Evolutionary conservation across 371 early-diverging fungal genomes (phyloP), one percentile per base, ranked within the genome.

Genomic region (Mucor saturninus): DNA sequence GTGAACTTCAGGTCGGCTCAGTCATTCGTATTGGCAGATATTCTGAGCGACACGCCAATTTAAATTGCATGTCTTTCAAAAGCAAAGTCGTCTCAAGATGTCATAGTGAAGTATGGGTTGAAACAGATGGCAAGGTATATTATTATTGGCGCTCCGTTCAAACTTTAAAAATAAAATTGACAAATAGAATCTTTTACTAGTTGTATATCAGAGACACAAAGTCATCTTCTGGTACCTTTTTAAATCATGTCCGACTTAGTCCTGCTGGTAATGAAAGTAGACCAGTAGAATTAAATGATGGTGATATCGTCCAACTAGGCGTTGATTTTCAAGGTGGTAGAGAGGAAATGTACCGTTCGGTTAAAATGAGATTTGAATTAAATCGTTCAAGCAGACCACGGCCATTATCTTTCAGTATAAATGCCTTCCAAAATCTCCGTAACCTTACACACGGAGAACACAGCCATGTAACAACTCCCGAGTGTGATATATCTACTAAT

Each of bases 181-280:
- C 35, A 35, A 49, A 49, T 29, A 49, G 29, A 49, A 49, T 29
- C 28, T 29, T 29, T 9, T 3, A 29, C 28, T 15, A 93, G 91
- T 83, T 98, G 38, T 97, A 80, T 69, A 87, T 97, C 56, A 86
- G 92, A 43, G 99, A 98, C 76, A 93, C 94, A 26, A 94, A 93
- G 56, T 93, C 94, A 31, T 96, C 96, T 8, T 95, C 96, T 39
- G 99, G 99, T 21, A 98, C 99, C 10, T 98, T 98, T 72, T 80
- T 98, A 46, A 98, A 98, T 83, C 92, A 95, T 74, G 85, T 93
- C 73, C 81, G 98, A 6, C 79, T 98, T 28, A 89, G 91, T 50
- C 91, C 95, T 11, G 91, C 95, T 14, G 90, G 90, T 13, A 89
- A 90, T 61, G 95, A 96, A 72, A 93, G 93, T 60, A 72, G 86